These are phyloP conservation scores for Picea sitchensis DNA, from an alignment of 75 land plant species.

Conservation along the genomic window DNA sequence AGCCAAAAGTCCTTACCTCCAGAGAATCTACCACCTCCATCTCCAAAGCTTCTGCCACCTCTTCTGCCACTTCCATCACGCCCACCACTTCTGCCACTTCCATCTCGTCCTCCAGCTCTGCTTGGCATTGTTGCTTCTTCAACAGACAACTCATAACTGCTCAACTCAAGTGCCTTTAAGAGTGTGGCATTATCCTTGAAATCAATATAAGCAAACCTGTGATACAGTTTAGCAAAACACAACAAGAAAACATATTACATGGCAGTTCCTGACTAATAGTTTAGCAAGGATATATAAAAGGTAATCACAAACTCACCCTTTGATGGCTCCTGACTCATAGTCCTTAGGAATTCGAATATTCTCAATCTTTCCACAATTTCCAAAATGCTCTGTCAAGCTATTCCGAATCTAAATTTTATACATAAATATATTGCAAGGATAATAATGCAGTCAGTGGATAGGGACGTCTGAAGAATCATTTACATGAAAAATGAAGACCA, in stretches of 20 bases:
- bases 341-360: constrained; percentile 74
- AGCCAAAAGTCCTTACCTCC: neutral
- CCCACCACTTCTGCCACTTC: constrained; percentile 22
- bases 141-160: constrained; percentile 37
- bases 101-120: constrained; percentile 20
- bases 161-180: constrained; percentile 44
- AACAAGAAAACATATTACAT: neutral
- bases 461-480: neutral
- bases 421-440: neutral
- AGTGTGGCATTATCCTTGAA: constrained; percentile 27
- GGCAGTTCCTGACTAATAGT: neutral
- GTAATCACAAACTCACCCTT: constrained; percentile 53
- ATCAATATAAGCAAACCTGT: constrained; percentile 55
- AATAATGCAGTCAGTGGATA: neutral
- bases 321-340: constrained; percentile 61
- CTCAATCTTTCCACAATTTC: constrained; percentile 62
- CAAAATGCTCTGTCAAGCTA: constrained; percentile 59
- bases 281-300: neutral
- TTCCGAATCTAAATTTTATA: constrained; percentile 46
- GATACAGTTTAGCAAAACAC: neutral
- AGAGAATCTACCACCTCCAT: neutral
- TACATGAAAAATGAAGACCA: neutral
- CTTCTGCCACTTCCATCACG: constrained; percentile 20
- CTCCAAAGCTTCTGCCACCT: constrained; percentile 10
- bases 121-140: constrained; percentile 45